Conservation (phyloP, 1,284 basidiomycete genomes). For the Ganoderma lucidum region DNA sequence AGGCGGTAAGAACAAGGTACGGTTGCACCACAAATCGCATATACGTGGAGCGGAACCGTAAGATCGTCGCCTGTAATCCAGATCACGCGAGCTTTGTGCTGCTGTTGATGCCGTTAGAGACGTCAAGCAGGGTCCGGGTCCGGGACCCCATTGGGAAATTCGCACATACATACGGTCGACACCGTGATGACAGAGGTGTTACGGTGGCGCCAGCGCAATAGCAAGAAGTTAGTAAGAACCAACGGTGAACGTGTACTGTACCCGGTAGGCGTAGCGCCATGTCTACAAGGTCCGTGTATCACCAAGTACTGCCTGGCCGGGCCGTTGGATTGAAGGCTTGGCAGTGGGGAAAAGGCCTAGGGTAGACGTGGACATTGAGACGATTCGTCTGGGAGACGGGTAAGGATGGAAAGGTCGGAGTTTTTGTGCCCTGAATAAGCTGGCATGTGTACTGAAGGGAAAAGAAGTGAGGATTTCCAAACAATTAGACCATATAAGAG, state of each 20-base stretch:
- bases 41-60: conserved; percentile 12
- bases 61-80: conserved; percentile 8
- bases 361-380: conserved; percentile 17
- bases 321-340: neutral
- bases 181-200: neutral
- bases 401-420: conserved; percentile 15
- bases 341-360: neutral
- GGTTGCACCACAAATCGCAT: conserved; percentile 10
- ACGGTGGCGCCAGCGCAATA: conserved; percentile 10
- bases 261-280: neutral
- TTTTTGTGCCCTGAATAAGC: conserved; percentile 12
- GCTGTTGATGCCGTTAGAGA: conserved; percentile 19
- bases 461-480: conserved; percentile 19
- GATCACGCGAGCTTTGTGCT: conserved; percentile 11
- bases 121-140: conserved; percentile 20
- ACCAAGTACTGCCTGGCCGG: neutral
- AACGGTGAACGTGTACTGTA: neutral
- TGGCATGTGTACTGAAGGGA: conserved; percentile 19
- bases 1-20: neutral
- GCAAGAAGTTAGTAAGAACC: conserved; percentile 9
- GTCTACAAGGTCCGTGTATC: conserved; percentile 7
- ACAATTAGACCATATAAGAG: conserved; percentile 26
- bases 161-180: conserved; percentile 8
- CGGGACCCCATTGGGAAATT: conserved; percentile 1
- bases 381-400: conserved; percentile 2